These are phyloP conservation scores for Stemphylium vesicarium DNA, from an alignment of 2,329 filamentous ascomycete genomes.

Conservation along the genomic window DNA sequence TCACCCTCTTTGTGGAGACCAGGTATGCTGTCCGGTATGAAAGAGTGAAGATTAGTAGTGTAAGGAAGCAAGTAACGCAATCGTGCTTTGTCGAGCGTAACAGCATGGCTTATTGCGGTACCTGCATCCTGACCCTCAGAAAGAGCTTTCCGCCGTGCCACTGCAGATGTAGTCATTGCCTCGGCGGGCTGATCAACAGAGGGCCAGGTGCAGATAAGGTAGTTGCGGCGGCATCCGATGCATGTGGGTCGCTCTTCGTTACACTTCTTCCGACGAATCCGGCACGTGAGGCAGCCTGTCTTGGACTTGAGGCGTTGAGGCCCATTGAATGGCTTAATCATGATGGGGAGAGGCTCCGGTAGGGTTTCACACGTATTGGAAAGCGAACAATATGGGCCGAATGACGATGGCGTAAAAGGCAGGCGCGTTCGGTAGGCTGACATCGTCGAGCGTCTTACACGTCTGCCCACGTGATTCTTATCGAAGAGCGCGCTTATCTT, in stretches of 20 bases:
- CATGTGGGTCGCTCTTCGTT: conserved; percentile 1
- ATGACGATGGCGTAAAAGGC: neutral
- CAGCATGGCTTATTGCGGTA: conserved; percentile 60
- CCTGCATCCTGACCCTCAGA: neutral
- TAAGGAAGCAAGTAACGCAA: neutral
- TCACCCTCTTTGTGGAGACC: conserved; percentile 2
- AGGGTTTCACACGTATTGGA: neutral
- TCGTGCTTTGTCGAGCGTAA: conserved; percentile 44
- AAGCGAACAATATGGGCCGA: neutral
- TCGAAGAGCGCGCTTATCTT: conserved; percentile 9
- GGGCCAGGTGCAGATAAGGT: conserved; percentile 10
- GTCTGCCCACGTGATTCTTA: conserved; percentile 2
- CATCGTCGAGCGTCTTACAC: too few relatives aligned
- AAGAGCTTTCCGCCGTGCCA: neutral
- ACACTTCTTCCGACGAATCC: conserved; percentile 1
- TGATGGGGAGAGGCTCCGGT: neutral
- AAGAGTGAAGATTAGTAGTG: neutral
- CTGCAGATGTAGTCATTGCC: neutral
- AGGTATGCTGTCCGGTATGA: neutral
- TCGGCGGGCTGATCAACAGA: neutral
- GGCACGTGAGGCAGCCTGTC: conserved; percentile 5
- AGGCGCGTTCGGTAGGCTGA: neutral
- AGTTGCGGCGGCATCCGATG: conserved; percentile 1
- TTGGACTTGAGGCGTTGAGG: neutral
- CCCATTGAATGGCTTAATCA: neutral